A percentile compares a stretch with the other conserved stretches of the same genome.
phyloP scores from a whole-genome alignment of 2,329 filamentous ascomycete genomes.

The Phialophora chinensis region DNA sequence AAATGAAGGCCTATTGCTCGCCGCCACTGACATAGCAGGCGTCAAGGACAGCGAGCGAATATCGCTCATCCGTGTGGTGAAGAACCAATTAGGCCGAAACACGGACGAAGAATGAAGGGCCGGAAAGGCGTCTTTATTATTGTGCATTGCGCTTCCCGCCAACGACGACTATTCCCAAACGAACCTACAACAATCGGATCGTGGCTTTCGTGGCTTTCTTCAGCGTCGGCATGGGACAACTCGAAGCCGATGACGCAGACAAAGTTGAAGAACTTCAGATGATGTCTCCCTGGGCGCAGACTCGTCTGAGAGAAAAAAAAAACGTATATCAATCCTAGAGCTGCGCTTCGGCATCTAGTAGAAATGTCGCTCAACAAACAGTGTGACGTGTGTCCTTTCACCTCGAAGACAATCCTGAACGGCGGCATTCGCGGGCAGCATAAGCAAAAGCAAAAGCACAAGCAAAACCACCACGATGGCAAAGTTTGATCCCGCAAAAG shows the following conservation, averaged over 20 bases:
- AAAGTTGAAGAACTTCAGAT: not conserved
- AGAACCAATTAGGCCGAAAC: not conserved
- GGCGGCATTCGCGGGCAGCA: not conserved
- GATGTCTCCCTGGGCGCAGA: not conserved
- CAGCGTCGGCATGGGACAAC: not conserved
- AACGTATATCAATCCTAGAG: not conserved
- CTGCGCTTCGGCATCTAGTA: not conserved
- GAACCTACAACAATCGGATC: not conserved
- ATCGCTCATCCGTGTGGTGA: not conserved
- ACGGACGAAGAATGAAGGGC: not conserved
- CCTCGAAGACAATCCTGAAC: not conserved
- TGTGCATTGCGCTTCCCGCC: not conserved
- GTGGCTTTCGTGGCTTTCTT: not conserved
- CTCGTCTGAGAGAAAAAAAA: not conserved
- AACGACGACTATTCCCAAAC: not conserved
- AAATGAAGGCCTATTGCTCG: not conserved
- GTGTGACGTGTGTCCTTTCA: not conserved
- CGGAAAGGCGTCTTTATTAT: no score
- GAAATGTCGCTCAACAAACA: not conserved
- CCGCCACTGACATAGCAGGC: not conserved
- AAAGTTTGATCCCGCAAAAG: conserved; percentile 24
- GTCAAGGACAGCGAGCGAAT: not conserved
- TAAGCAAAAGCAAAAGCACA: not conserved
- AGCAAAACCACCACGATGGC: not conserved
- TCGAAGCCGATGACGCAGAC: not conserved